phyloP scores from a whole-genome alignment of 2,329 filamentous ascomycete genomes.

The Stemphylium lycopersici region DNA sequence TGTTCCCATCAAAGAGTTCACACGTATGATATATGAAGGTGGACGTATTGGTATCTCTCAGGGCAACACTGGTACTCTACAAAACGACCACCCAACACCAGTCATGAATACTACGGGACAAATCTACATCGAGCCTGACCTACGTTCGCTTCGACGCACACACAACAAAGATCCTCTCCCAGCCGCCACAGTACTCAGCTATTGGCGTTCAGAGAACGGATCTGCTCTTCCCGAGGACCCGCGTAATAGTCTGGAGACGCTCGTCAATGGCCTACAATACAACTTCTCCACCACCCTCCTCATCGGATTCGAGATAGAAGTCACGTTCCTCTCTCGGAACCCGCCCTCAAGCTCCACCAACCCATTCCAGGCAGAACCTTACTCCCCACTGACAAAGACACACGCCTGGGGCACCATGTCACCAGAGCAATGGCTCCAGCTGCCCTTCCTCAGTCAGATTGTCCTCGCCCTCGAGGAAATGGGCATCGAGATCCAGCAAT shows the following conservation, averaged over 20 bases:
- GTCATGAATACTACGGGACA: constrained; percentile 66
- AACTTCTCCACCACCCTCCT: constrained; percentile 64
- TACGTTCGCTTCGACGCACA: constrained; percentile 63
- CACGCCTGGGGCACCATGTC: constrained; percentile 75
- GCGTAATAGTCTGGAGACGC: constrained; percentile 51
- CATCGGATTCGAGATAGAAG: constrained; percentile 82
- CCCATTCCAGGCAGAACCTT: constrained; percentile 35
- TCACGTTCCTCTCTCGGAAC: constrained; percentile 68
- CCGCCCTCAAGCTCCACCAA: constrained; percentile 19
- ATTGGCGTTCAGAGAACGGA: constrained; percentile 66
- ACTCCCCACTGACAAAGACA: constrained; percentile 61
- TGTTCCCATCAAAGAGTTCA: constrained; percentile 63
- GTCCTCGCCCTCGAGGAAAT: constrained; percentile 64
- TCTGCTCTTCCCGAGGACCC: constrained; percentile 66
- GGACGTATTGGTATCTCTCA: constrained; percentile 65
- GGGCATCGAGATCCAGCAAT: constrained; percentile 71
- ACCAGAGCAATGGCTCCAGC: constrained; percentile 65
- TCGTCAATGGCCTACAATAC: constrained; percentile 59
- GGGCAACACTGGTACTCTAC: constrained; percentile 69
- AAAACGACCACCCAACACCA: constrained; percentile 66
- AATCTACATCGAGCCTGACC: constrained; percentile 70
- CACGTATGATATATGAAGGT: constrained; percentile 43
- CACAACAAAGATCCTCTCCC: constrained; percentile 54
- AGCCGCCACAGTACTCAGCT: constrained; percentile 70
- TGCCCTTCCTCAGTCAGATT: constrained; percentile 69